Evolutionary conservation across 768 basidiomycete species (phyloP), one percentile per base, ranked within the genome.

Genomic region (Lanmaoa pseudosensibilis): DNA sequence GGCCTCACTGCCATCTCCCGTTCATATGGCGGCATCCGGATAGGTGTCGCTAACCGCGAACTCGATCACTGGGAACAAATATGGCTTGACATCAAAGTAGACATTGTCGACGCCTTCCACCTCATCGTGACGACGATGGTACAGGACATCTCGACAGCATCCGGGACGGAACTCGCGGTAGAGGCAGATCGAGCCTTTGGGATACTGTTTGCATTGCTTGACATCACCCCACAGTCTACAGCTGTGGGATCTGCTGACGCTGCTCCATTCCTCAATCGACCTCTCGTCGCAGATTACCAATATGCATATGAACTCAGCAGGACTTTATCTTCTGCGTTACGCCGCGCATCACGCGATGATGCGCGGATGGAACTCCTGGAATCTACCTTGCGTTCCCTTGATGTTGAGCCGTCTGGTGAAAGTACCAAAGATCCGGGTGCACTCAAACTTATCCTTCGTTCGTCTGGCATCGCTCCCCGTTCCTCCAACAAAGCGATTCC

Each of bases 281-380:
- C 88, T 12, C 77, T 92, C 23, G 70, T 92, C 12, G 79, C 79
- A 7, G 90, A 92, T 64, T 90, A 92, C 69, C 85, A 90, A 56
- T 77, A 84, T 40, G 73, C 84, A 2, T 88, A 90, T 68, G 77
- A 82, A 46, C 74, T 92, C 13, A 77, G 80, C 9, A 71, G 67
- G 27, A 79, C 78, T 0, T 78, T 91, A 27, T 64, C 77, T 15
- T 70, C 73, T 6, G 77, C 78, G 11, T 70, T 83, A 30, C 74
- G 67, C 25, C 72, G 74, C 52, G 77, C 77, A 0, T 67, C 75
- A 16, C 80, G 81, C 55, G 82, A 84, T 54, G 85, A 89, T 56
- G 78, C 80, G 2, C 78, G 83, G 43, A 65, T 85, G 15, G 82
- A 88, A 57, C 59, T 82, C 43, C 65, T 92, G 9, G 83, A 85